Conservation (phyloP, 306 rosid species). For the Cyamopsis tetragonoloba region DNA sequence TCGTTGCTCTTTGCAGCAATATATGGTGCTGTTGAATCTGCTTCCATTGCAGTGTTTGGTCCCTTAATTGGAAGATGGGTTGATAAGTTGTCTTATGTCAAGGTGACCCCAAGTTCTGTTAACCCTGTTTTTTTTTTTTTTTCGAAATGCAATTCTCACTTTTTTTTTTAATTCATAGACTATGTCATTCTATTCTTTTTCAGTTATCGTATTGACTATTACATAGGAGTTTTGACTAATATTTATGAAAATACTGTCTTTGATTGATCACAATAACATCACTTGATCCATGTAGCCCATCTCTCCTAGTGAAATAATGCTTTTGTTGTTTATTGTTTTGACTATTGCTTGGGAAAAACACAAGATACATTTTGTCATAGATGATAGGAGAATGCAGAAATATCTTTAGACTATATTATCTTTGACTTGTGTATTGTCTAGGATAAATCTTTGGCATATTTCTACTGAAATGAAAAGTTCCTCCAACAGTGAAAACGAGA, state of each 20-base stretch:
- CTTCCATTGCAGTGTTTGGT: constrained; percentile 74
- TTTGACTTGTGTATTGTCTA: too few relatives aligned
- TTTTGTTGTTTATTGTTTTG: too few relatives aligned
- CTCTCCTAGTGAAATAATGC: too few relatives aligned
- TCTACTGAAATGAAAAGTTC: neutral
- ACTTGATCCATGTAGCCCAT: too few relatives aligned
- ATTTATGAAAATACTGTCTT: too few relatives aligned
- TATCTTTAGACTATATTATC: neutral
- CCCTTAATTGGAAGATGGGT: constrained; percentile 75
- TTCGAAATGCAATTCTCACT: too few relatives aligned
- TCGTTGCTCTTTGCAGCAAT: constrained; percentile 77
- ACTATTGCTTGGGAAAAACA: neutral
- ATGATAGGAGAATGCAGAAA: neutral
- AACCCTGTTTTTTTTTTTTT: neutral
- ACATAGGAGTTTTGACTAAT: too few relatives aligned
- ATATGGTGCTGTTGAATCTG: constrained; percentile 85
- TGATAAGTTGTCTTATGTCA: constrained; percentile 55
- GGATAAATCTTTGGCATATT: too few relatives aligned
- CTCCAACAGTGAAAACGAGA: neutral
- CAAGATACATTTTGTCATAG: neutral
- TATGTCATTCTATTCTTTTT: too few relatives aligned
- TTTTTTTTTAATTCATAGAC: neutral
- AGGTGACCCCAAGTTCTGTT: constrained; percentile 41
- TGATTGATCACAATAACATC: too few relatives aligned
- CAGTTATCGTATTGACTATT: too few relatives aligned